Evolutionary conservation across 2,329 filamentous ascomycete genomes (phyloP).

Genomic region (Epichloe glyceriae): DNA sequence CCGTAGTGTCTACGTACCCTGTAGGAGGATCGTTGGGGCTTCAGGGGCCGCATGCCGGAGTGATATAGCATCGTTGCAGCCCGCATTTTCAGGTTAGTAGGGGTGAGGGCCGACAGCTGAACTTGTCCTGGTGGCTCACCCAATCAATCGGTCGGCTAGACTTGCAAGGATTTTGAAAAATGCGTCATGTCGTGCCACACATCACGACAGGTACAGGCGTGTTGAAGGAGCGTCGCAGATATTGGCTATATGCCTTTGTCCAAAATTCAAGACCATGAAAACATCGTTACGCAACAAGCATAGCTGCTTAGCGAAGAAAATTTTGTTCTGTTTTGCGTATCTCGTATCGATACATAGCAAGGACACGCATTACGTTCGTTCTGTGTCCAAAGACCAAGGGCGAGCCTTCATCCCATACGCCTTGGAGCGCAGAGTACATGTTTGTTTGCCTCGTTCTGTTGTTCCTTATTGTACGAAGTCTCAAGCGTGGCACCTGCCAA

Average conservation of each 20-base stretch:
- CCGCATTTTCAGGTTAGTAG: too few species aligned
- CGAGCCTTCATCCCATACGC: too few species aligned
- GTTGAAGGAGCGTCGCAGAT: not conserved
- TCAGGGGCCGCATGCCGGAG: too few species aligned
- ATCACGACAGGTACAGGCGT: not conserved
- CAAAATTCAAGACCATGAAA: not conserved
- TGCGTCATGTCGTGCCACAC: not conserved
- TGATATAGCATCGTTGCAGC: too few species aligned
- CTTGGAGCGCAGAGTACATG: not conserved
- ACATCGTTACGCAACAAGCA: not conserved
- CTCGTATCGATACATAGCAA: not conserved
- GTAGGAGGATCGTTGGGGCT: too few species aligned
- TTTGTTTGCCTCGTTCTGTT: not conserved
- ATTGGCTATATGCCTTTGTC: not conserved
- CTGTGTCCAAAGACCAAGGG: too few species aligned
- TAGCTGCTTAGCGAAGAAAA: not conserved
- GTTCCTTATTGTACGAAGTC: too few species aligned
- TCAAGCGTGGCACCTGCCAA: too few species aligned
- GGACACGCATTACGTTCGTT: not conserved
- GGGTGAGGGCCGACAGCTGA: too few species aligned
- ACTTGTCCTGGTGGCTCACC: not conserved
- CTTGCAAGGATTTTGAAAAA: not conserved
- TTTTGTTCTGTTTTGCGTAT: not conserved
- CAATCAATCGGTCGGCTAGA: not conserved
- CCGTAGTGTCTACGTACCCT: too few species aligned